phyloP scores from a whole-genome alignment of 2,329 filamentous ascomycete genomes.

The Colletotrichum higginsianum region DNA sequence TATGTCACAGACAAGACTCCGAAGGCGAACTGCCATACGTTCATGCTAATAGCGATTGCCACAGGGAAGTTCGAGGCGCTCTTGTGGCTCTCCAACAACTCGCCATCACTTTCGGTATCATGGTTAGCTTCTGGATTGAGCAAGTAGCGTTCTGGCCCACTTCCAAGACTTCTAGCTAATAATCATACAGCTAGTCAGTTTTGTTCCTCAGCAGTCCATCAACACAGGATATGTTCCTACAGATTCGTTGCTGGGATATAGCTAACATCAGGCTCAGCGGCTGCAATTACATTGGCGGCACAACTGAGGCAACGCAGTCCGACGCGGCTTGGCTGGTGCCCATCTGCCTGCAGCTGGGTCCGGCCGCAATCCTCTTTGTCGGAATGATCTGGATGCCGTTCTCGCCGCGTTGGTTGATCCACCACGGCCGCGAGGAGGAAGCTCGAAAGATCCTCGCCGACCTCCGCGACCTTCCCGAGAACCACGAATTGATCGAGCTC shows the following conservation, averaged over 20 bases:
- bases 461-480: conserved; percentile 72
- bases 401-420: conserved; percentile 81
- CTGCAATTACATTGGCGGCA: conserved; percentile 76
- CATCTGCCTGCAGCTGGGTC: conserved; percentile 78
- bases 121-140: conserved; percentile 76
- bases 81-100: conserved; percentile 66
- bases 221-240: conserved; percentile 9
- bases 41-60: neutral
- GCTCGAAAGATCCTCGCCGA: conserved; percentile 73
- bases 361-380: conserved; percentile 74
- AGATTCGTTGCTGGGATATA: conserved; percentile 28
- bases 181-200: conserved; percentile 22
- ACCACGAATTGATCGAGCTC: conserved; percentile 79
- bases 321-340: conserved; percentile 83
- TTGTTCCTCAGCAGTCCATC: neutral
- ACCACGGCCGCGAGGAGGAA: conserved; percentile 79
- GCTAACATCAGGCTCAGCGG: conserved; percentile 58
- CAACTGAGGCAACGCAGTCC: conserved; percentile 63
- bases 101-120: conserved; percentile 74
- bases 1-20: conserved; percentile 42
- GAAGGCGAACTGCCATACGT: neutral
- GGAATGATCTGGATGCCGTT: conserved; percentile 88
- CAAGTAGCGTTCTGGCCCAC: conserved; percentile 51
- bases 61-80: conserved; percentile 57
- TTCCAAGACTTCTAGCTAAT: conserved; percentile 4